Conservation (phyloP, 805 yeast species). For the Metschnikowia lachancei region DNA sequence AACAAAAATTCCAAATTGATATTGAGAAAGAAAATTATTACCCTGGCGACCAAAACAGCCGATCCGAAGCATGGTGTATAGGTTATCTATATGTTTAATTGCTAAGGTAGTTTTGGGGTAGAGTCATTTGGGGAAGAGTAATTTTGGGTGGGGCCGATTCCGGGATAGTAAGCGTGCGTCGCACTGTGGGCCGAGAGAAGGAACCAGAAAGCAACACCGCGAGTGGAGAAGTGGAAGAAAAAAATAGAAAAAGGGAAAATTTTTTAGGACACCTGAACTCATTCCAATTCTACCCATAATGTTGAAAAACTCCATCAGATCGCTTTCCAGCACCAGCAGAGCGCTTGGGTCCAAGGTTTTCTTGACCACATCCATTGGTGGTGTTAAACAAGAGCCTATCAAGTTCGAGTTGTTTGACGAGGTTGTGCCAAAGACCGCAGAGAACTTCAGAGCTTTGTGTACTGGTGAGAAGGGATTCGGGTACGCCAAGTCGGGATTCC, state of each 20-base stretch:
- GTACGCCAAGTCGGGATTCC: conserved; percentile 83
- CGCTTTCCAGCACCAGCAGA: conserved; percentile 48
- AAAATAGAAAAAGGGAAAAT: background rate
- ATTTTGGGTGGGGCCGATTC: background rate
- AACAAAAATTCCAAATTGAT: background rate
- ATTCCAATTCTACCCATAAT: background rate
- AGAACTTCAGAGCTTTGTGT: conserved; percentile 90
- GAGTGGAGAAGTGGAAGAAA: background rate
- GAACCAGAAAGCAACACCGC: background rate
- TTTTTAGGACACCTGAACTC: too few species aligned
- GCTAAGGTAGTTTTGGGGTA: too few species aligned
- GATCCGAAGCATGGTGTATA: background rate
- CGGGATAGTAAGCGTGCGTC: background rate
- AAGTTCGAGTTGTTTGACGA: conserved; percentile 78
- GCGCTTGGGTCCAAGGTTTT: conserved; percentile 52
- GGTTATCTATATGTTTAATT: too few species aligned
- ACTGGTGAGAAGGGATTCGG: conserved; percentile 96
- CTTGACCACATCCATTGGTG: conserved; percentile 52
- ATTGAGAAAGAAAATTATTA: background rate
- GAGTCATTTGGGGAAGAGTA: background rate
- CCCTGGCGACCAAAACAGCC: too few species aligned
- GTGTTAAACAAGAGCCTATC: conserved; percentile 22
- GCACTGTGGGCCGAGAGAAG: background rate
- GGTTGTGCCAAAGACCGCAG: conserved; percentile 92
- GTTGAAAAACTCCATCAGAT: conserved; percentile 33